These are phyloP conservation scores for Osmozyma mogii DNA, from an alignment of 805 yeast species.

Conservation along the genomic window DNA sequence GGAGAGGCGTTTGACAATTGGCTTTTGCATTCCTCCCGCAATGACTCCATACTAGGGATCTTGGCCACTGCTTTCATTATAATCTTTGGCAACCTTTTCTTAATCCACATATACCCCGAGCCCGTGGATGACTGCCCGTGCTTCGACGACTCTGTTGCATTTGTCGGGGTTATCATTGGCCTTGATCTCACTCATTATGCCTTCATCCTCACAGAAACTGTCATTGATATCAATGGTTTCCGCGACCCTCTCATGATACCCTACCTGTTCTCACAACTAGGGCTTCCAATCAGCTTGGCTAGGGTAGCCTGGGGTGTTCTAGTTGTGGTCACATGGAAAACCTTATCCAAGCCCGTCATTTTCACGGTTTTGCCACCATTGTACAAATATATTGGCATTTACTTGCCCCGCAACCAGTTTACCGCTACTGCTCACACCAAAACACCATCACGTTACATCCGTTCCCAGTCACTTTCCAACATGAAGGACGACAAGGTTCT, in stretches of 20 bases:
- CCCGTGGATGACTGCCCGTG: slow-evolving; percentile 96
- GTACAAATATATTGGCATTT: slow-evolving; percentile 35
- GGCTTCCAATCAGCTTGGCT: slow-evolving; percentile 24
- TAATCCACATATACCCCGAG: slow-evolving; percentile 64
- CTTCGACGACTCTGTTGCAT: slow-evolving; percentile 90
- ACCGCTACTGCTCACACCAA: slow-evolving; percentile 30
- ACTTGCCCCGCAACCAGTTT: slow-evolving; percentile 32
- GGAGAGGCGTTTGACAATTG: slow-evolving; percentile 41
- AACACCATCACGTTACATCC: slow-evolving; percentile 24
- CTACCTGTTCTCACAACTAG: slow-evolving; percentile 34
- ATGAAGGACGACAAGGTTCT: slow-evolving; percentile 19
- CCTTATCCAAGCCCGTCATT: slow-evolving; percentile 59
- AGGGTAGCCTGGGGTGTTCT: slow-evolving; percentile 58
- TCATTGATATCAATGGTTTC: slow-evolving; percentile 11
- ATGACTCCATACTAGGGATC: slow-evolving; percentile 13
- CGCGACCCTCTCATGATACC: slow-evolving; percentile 32
- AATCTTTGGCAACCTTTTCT: slow-evolving; percentile 32
- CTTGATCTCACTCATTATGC: slow-evolving; percentile 56
- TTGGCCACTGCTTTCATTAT: slow-evolving; percentile 29
- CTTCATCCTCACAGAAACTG: slow-evolving; percentile 24
- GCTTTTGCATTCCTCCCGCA: slow-evolving; percentile 22
- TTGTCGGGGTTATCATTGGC: slow-evolving; percentile 81
- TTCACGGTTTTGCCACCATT: slow-evolving; percentile 52
- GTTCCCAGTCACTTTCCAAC: slow-evolving; percentile 34
- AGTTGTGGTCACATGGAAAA: slow-evolving; percentile 66